Evolutionary conservation across 192 early-diverging fungal species (phyloP).

Genomic region (Rhizophagus clarus): DNA sequence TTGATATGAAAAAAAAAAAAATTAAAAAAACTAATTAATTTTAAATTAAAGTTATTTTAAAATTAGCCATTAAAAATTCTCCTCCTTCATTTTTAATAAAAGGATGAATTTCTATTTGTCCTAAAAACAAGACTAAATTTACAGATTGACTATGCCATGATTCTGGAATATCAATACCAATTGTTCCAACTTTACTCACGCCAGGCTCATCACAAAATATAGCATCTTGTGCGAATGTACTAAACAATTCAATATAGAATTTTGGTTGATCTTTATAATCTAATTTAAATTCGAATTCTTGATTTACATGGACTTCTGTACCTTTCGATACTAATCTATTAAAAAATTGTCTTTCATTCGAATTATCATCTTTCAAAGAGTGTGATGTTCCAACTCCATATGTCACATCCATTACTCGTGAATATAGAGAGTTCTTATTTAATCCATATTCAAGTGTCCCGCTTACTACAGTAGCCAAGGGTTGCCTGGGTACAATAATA

Average conservation of each 20-base stretch:
- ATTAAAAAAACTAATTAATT: too few species aligned
- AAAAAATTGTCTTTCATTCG: not conserved
- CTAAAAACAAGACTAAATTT: not conserved
- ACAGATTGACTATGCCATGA: not conserved
- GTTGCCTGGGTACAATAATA: not conserved
- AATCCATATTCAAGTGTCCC: not conserved
- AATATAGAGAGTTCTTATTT: not conserved
- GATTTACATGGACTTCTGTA: slow-evolving; percentile 1
- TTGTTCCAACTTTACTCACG: not conserved
- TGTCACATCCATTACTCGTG: not conserved
- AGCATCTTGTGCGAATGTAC: not conserved
- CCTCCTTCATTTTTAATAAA: not conserved
- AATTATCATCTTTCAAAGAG: not conserved
- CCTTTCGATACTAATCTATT: not conserved
- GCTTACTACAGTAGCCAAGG: not conserved
- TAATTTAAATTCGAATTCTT: not conserved
- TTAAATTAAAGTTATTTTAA: not conserved
- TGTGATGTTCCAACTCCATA: not conserved
- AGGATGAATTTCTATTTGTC: not conserved
- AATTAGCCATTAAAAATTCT: not conserved
- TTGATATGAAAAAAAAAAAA: too few species aligned
- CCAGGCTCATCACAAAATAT: slow-evolving; percentile 25
- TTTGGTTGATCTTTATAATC: not conserved
- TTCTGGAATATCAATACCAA: not conserved
- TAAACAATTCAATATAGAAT: not conserved